Percentiles rank a stretch among this genome's conserved stretches.
Conservation (phyloP, 1,139 yeast genomes). For the Hyphopichia burtonii region DNA sequence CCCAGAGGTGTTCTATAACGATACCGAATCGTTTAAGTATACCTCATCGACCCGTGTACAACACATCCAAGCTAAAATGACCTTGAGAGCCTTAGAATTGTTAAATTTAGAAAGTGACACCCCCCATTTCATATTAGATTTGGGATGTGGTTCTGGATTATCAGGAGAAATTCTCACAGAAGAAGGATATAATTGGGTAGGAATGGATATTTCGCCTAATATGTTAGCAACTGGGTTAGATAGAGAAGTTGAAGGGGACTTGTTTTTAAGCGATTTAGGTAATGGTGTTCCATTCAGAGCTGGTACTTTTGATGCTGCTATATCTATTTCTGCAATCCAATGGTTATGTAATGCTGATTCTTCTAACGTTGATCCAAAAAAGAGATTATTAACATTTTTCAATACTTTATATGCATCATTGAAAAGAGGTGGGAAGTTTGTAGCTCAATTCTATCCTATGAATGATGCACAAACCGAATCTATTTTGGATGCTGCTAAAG, state of each 20-base stretch:
- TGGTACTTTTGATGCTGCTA: constrained; percentile 96
- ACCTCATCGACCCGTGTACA: constrained; percentile 94
- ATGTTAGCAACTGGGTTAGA: constrained; percentile 95
- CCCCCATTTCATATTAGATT: constrained; percentile 77
- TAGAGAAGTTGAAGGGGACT: constrained; percentile 90
- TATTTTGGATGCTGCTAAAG: constrained; percentile 81
- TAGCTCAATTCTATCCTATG: constrained; percentile 94
- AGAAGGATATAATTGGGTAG: constrained; percentile 94
- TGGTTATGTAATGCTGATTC: constrained; percentile 98
- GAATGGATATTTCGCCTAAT: constrained; percentile 94
- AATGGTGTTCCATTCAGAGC: constrained; percentile 93
- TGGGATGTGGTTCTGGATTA: constrained; percentile 97
- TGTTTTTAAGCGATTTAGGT: constrained; percentile 90
- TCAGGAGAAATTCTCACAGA: constrained; percentile 92
- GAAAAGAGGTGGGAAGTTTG: constrained; percentile 94
- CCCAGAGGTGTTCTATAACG: constrained; percentile 93
- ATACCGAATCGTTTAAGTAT: constrained; percentile 82
- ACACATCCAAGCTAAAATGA: constrained; percentile 97
- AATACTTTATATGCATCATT: constrained; percentile 83
- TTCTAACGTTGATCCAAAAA: constrained; percentile 79
- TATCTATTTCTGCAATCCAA: constrained; percentile 91
- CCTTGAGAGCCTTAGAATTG: constrained; percentile 86
- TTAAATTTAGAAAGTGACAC: constrained; percentile 63
- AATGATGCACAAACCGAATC: constrained; percentile 81
- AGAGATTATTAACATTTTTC: constrained; percentile 77